Evolutionary conservation across 306 rosid genomes (phyloP).

Genomic region (Lupinus albus): DNA sequence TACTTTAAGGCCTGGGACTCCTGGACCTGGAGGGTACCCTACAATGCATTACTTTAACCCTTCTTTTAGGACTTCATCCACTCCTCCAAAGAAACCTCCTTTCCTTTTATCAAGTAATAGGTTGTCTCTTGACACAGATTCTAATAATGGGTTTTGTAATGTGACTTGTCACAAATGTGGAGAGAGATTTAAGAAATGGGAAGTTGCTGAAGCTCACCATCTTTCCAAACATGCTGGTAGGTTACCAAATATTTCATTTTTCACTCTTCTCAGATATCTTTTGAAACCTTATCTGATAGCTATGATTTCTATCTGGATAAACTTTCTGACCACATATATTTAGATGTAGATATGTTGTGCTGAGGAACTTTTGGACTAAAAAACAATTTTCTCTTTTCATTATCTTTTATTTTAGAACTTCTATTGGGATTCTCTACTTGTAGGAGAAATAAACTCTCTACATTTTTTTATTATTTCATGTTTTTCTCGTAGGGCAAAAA

Average conservation of each 20-base stretch:
- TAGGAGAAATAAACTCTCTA: not conserved
- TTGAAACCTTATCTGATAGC: constrained; percentile 3
- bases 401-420: constrained; percentile 31
- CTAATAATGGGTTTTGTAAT: constrained; percentile 53
- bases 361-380: constrained; percentile 35
- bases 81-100: constrained; percentile 72
- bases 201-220: constrained; percentile 88
- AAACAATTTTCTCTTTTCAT: constrained; percentile 33
- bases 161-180: constrained; percentile 88
- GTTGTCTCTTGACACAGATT: constrained; percentile 55
- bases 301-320: constrained; percentile 13
- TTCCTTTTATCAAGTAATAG: constrained; percentile 59
- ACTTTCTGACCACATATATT: constrained; percentile 6
- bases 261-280: not conserved
- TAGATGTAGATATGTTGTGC: constrained; percentile 11
- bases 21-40: constrained; percentile 79
- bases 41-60: constrained; percentile 75
- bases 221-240: constrained; percentile 94
- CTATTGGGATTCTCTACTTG: constrained; percentile 24
- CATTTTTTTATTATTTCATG: not conserved
- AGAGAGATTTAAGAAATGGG: constrained; percentile 80
- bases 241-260: constrained; percentile 38
- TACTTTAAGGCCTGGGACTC: constrained; percentile 79
- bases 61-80: constrained; percentile 56
- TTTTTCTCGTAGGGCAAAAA: too few species aligned